A percentile compares a stretch with the other conserved stretches of the same genome.
These are phyloP conservation scores for Naganishia sp. DNA, from an alignment of 1,284 basidiomycete species.

Conservation along the genomic window DNA sequence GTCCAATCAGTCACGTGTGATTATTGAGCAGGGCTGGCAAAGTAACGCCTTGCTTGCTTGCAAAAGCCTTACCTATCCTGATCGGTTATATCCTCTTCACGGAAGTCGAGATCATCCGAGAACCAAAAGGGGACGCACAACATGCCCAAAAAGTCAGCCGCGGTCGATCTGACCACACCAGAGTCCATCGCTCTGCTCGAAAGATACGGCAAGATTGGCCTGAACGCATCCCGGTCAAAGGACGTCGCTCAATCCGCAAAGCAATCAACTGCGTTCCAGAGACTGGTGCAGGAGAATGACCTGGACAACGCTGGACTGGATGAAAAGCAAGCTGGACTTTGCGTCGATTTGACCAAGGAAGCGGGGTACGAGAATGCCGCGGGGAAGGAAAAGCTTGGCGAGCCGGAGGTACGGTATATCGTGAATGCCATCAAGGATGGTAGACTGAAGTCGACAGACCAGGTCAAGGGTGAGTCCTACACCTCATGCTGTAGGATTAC, in stretches of 20 bases:
- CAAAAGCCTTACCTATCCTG: background rate
- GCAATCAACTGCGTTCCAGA: conserved; percentile 68
- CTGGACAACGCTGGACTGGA: conserved; percentile 62
- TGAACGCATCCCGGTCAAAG: conserved; percentile 74
- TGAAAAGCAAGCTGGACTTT: conserved; percentile 76
- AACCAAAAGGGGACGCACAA: background rate
- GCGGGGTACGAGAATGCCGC: conserved; percentile 39
- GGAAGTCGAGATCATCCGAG: background rate
- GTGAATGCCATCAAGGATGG: conserved; percentile 70
- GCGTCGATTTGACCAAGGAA: conserved; percentile 65
- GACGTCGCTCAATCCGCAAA: conserved; percentile 81
- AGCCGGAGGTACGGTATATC: conserved; percentile 67
- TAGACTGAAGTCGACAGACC: conserved; percentile 77
- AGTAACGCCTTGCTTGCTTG: no score
- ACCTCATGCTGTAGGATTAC: background rate
- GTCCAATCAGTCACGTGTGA: background rate
- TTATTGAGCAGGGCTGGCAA: background rate
- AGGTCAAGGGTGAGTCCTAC: conserved; percentile 70
- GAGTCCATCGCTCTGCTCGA: conserved; percentile 29
- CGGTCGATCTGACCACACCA: conserved; percentile 28
- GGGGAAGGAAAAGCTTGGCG: conserved; percentile 64
- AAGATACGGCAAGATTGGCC: conserved; percentile 74
- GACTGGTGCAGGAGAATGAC: conserved; percentile 66
- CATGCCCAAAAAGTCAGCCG: conserved; percentile 31
- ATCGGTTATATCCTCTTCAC: no score